Evolutionary conservation across 2,329 filamentous ascomycete species (phyloP).

Genomic region (Leptographium radiaticola): DNA sequence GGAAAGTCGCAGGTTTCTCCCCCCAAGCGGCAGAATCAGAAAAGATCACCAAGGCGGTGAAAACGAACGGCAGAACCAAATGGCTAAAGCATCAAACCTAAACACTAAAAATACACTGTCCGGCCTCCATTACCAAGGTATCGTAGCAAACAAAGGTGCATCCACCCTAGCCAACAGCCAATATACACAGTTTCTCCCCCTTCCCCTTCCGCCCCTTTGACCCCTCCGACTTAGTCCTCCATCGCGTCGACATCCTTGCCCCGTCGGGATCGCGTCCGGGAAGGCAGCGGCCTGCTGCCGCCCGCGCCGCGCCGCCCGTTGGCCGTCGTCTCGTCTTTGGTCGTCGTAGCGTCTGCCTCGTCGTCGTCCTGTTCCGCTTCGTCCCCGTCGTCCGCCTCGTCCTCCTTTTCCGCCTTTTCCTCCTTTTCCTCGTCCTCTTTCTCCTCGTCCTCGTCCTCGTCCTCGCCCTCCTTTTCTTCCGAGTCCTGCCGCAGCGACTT

Average conservation of each 20-base stretch:
- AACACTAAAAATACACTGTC: too few species aligned
- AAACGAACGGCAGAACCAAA: too few species aligned
- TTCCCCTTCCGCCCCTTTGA: neutral
- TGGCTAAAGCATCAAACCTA: too few species aligned
- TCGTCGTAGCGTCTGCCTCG: neutral
- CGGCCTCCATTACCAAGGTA: neutral
- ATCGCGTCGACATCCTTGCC: neutral
- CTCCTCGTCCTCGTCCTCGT: neutral
- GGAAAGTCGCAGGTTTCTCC: too few species aligned
- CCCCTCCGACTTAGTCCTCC: constrained; percentile 1
- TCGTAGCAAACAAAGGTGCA: neutral
- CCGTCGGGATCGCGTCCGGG: neutral
- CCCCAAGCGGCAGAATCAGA: constrained; percentile 1
- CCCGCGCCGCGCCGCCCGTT: neutral
- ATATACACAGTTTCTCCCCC: neutral
- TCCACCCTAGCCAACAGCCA: neutral
- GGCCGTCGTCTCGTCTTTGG: neutral
- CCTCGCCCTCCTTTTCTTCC: neutral
- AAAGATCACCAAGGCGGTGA: constrained; percentile 3
- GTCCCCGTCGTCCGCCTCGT: neutral
- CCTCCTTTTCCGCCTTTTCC: neutral
- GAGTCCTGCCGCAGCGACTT: constrained; percentile 7
- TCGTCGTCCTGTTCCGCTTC: neutral
- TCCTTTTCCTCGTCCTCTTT: neutral
- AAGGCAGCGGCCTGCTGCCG: neutral